phyloP scores from a whole-genome alignment of 352 stramenopile species.

The Phytophthora sansomeana region DNA sequence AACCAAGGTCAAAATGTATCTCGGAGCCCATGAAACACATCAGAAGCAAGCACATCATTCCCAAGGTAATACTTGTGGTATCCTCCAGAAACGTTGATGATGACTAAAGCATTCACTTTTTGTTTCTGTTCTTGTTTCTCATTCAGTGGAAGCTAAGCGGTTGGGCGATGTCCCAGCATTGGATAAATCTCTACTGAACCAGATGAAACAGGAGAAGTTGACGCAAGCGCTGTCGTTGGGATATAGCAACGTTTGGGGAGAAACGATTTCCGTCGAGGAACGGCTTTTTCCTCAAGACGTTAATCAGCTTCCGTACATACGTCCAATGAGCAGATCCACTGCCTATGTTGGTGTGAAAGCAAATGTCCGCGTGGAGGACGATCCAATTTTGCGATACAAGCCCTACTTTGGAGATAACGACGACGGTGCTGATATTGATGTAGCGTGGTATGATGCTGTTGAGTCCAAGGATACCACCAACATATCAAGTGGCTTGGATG shows the following conservation, averaged over 20 bases:
- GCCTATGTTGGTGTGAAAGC: conserved; percentile 70
- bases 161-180: conserved; percentile 25
- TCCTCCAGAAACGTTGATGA: too few relatives aligned
- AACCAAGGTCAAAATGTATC: conserved; percentile 38
- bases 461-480: conserved; percentile 40
- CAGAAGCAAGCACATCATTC: neutral
- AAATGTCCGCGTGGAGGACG: conserved; percentile 86
- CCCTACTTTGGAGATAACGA: conserved; percentile 95
- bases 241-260: conserved; percentile 40
- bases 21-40: conserved; percentile 31
- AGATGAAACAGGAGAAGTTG: conserved; percentile 56
- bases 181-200: conserved; percentile 46
- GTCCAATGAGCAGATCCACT: conserved; percentile 71
- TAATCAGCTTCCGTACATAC: conserved; percentile 48
- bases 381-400: conserved; percentile 88
- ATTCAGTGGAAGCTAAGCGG: conserved; percentile 28
- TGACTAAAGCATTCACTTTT: too few relatives aligned
- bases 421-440: conserved; percentile 75
- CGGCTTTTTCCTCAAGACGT: conserved; percentile 34
- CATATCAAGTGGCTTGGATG: conserved; percentile 59
- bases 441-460: conserved; percentile 74
- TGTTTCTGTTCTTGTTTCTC: neutral
- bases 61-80: conserved; percentile 11
- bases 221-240: conserved; percentile 38
- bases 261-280: conserved; percentile 32